Base-by-base conservation (phyloP, 2,329 filamentous ascomycete genomes). In the Trichoderma pleuroti region DNA sequence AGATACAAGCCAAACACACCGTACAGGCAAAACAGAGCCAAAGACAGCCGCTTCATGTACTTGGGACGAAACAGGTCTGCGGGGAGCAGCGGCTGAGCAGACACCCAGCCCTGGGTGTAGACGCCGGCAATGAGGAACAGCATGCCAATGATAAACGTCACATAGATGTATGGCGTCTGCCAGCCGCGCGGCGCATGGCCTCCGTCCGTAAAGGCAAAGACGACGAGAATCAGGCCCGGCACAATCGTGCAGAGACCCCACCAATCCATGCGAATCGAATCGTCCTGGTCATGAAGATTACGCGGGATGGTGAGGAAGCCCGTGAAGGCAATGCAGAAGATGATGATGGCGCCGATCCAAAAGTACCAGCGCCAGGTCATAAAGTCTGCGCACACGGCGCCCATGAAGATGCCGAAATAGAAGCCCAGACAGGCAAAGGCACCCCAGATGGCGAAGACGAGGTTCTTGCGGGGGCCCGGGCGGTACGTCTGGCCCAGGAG, bases 181-280 rank as follows among this genome's bases (percentile, higher is more conserved):
- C 92, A 95, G 2, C 90, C 88, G 3, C 88, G 77, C 0, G 89
- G 86, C 0, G 91, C 91, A 77, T 93, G 88, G 0, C 89, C 87
- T 9, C 89, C 90, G 61, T 93, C 90, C 0, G 92, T 94, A 65
- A 96, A 86, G 0, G 92, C 91, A 75, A 90, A 95, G 0, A 93
- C 90, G 73, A 93, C 83, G 30, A 96, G 84, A 2, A 92, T 84
- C 14, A 94, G 79, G 0, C 90, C 92, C 0, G 86, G 84, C 0
- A 92, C 84, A 18, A 91, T 90, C 16, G 90, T 86, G 3, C 79
- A 76, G 2, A 86, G 81, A 0, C 92, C 92, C 70, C 84, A 81
- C 86, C 89, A 93, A 77, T 94, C 92, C 91, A 94, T 93, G 36
- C 73, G 73, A 9, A 80, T 69, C 1, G 57, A 62, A 2, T 74